Base-by-base conservation (phyloP, 2,329 filamentous ascomycete genomes). In the Escovopsis sp. region DNA sequence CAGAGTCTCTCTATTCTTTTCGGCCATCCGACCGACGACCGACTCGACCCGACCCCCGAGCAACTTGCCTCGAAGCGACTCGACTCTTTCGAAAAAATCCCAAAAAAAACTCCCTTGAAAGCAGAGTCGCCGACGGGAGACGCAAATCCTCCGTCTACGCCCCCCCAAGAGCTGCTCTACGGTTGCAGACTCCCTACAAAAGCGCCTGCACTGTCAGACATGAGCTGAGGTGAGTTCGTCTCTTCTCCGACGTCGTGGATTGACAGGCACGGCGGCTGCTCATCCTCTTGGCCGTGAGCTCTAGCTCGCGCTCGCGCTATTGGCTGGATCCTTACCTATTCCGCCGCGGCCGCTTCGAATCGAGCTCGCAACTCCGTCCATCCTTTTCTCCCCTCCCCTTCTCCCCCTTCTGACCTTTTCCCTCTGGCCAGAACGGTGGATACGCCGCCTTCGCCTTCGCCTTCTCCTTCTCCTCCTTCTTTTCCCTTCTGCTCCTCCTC, bases 401-500 rank as follows among this genome's bases (percentile, higher is more conserved):
- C 26, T 33, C 26, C 12, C 33, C 37, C 38, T 38, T 26, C 8
- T 4, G 15, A 26, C 3, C 15, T 8, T 26, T 7, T 6, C 8
- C 6, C 36, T 19, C 26, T 23, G 12, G 26, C 15, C 36, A 15
- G 36, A 23, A 23, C 23, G 23, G 23, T 3, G 23, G 23, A 23
- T 23, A 23, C 5, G 23, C 23, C 23, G 23, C 23, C 23, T 3
- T 5, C 23, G 23, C 23, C 23, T 3, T 23, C 23, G 3, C 23
- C 23, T 23, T 5, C 23, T 23, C n/a, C n/a, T n/a, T n/a, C n/a
- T n/a, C n/a, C n/a, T n/a, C n/a, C 15, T 12, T 38, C 36, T 26
- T 38, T 38, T 43, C 26, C 28, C 43, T 47, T 40, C 45, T 46
- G 46, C 47, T n/a, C n/a, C n/a, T n/a, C n/a, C n/a, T n/a, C n/a